phyloP scores from a whole-genome alignment of 345 rosid species.

The Syzygium oleosum region DNA sequence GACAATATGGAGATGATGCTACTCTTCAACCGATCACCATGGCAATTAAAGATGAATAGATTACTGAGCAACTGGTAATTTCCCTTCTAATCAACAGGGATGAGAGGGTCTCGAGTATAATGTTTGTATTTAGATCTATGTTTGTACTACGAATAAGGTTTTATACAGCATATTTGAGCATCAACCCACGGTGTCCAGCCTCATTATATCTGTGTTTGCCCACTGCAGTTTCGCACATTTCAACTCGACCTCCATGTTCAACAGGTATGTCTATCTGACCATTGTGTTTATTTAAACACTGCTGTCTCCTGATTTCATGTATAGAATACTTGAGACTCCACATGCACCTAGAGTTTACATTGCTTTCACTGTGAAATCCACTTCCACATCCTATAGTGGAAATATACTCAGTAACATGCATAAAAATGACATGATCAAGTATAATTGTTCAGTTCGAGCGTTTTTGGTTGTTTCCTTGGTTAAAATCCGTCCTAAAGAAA shows the following conservation, averaged over 20 bases:
- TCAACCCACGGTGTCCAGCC: not conserved
- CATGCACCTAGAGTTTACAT: not conserved
- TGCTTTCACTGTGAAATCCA: not conserved
- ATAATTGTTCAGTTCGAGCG: not conserved
- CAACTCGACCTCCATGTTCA: not conserved
- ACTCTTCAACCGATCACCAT: not conserved
- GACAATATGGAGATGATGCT: not conserved
- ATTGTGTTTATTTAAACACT: not conserved
- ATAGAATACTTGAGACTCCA: not conserved
- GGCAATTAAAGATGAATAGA: not conserved
- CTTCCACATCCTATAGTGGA: not conserved
- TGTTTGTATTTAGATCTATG: not conserved
- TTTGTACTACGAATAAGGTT: not conserved
- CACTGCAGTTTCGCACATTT: not conserved
- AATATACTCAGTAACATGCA: not conserved
- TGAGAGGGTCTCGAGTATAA: not conserved
- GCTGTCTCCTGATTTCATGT: not conserved
- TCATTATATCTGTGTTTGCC: not conserved
- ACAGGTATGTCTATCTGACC: not conserved
- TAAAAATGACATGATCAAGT: not conserved
- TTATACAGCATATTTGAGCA: not conserved
- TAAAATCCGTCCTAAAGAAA: not conserved
- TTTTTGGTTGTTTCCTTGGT: not conserved
- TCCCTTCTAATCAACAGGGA: not conserved
- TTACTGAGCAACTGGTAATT: not conserved